Base-by-base conservation (phyloP, 2,329 filamentous ascomycete species). In the Pyrenochaeta sp. region DNA sequence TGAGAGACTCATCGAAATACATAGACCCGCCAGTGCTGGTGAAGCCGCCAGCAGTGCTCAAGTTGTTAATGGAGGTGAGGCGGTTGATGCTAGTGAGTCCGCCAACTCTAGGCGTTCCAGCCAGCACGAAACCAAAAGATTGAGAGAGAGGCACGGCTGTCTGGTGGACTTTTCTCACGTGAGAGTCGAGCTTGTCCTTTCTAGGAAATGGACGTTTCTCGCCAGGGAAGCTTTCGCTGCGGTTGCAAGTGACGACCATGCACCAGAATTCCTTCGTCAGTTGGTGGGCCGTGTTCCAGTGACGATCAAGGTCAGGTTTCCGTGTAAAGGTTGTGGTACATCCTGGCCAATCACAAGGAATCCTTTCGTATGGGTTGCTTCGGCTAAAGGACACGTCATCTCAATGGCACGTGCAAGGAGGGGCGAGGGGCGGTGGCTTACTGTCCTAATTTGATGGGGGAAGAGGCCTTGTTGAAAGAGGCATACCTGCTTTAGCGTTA, bases 401-500 rank as follows among this genome's bases (percentile, higher is more conserved):
- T 33, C 21, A 18, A 45, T 17, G 4, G 23, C 9, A 4, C 23
- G 23, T 44, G 40, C 20, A 9, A 29, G 18, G 31, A 18, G 14
- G 32, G 39, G 32, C 27, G 39, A 37, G 39, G 46, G 48, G 48
- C 39, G 40, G 32, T 50, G 47, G 40, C 48, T 50, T 50, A 50
- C 47, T 21, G 32, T 35, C 5, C 5, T 35, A 4, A 12, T 11
- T 35, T 27, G 23, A 27, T n/a, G n/a, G n/a, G n/a, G n/a, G 11
- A 37, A 27, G 15, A 2, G 23, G n/a, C 7, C 9, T 6, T 17
- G 29, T 6, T 4, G 7, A 31, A 51, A 46, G 52, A 55, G 52
- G 52, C 52, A 47, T 51, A 55, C 52, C 52, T 55, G 52, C 52
- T 41, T 48, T 27, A 43, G 35, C 20, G 40, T 46, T 30, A 46